Conservation (phyloP, 352 stramenopile species). For the Pythium volutum region DNA sequence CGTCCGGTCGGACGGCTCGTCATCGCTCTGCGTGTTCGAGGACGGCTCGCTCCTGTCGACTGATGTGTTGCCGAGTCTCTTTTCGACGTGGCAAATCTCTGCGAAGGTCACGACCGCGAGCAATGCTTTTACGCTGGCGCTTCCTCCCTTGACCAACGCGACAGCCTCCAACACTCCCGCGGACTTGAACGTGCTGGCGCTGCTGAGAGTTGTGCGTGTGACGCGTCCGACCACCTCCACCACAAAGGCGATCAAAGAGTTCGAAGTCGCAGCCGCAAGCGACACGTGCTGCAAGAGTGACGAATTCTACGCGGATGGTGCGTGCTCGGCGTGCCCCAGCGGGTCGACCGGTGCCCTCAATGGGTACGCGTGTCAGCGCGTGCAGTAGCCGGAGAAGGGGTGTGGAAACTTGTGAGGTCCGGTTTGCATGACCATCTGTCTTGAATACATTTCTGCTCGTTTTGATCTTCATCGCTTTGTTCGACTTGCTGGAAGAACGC, state of each 20-base stretch:
- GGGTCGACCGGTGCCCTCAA: slow-evolving; percentile 13
- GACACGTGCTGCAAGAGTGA: neutral
- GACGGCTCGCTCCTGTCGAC: neutral
- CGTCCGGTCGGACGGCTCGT: slow-evolving; percentile 3
- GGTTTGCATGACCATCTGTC: too few species aligned
- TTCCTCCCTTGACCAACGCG: too few species aligned
- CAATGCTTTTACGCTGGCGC: neutral
- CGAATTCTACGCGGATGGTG: neutral
- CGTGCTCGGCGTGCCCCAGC: neutral
- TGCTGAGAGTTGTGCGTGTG: slow-evolving; percentile 3
- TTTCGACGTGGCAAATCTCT: slow-evolving; percentile 13
- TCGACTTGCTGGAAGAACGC: too few species aligned
- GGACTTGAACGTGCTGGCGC: slow-evolving; percentile 12
- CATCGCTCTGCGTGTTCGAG: slow-evolving; percentile 10
- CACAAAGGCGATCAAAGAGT: neutral
- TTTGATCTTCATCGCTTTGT: too few species aligned
- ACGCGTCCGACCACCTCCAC: neutral
- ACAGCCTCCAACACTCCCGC: neutral
- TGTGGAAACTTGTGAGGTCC: too few species aligned
- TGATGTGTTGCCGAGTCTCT: slow-evolving; percentile 12
- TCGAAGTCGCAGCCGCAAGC: neutral
- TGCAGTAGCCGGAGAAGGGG: too few species aligned
- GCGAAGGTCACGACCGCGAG: neutral
- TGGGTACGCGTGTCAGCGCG: slow-evolving; percentile 17
- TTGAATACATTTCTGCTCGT: too few species aligned